phyloP scores from a whole-genome alignment of 2,329 filamentous ascomycete genomes.

The Fusarium begoniae region DNA sequence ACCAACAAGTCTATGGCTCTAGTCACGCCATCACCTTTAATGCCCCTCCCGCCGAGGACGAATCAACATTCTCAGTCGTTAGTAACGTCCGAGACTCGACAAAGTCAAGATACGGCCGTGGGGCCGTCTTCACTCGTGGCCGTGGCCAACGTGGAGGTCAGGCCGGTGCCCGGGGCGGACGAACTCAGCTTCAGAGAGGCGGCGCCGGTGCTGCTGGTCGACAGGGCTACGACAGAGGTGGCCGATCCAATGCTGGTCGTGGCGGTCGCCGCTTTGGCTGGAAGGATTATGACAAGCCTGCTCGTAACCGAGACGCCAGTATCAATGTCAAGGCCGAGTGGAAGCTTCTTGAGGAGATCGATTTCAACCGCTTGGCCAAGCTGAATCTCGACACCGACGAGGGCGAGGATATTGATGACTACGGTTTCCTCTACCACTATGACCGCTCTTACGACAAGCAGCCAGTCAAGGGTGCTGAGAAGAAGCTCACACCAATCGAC shows the following conservation, averaged over 20 bases:
- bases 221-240: constrained; percentile 72
- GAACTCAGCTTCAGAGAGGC: constrained; percentile 74
- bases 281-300: constrained; percentile 99
- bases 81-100: constrained; percentile 90
- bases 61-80: constrained; percentile 97
- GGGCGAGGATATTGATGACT: constrained; percentile 93
- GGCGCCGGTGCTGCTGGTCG: constrained; percentile 69
- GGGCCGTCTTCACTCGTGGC: constrained; percentile 88
- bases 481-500: constrained; percentile 87
- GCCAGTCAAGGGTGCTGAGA: constrained; percentile 87
- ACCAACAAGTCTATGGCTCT: constrained; percentile 96
- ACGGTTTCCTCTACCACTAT: constrained; percentile 99
- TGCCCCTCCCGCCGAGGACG: constrained; percentile 91
- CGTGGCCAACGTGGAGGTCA: constrained; percentile 80
- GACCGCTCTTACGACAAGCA: constrained; percentile 95
- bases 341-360: constrained; percentile 96
- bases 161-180: constrained; percentile 67
- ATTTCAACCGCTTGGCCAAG: constrained; percentile 94
- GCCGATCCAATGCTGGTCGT: constrained; percentile 72
- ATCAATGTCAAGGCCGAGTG: constrained; percentile 97
- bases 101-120: constrained; percentile 88
- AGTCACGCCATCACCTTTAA: constrained; percentile 88
- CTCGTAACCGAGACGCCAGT: constrained; percentile 93
- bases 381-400: constrained; percentile 95
- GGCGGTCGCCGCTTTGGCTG: constrained; percentile 92